Evolutionary conservation across 2,329 filamentous ascomycete genomes (phyloP).

Genomic region (Sphaceloma murrayae): DNA sequence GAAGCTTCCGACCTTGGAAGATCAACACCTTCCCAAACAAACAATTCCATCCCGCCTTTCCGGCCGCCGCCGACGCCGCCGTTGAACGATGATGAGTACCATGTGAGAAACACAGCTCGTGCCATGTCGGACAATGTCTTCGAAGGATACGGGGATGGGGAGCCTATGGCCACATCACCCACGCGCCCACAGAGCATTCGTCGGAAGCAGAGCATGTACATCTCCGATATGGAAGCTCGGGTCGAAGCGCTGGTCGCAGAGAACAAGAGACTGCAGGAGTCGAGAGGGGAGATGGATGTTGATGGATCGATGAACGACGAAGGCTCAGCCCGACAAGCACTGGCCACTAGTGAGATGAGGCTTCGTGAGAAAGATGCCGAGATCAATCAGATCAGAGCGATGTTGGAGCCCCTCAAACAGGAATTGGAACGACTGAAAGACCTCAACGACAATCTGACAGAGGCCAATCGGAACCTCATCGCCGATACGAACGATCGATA

Average conservation of each 20-base stretch:
- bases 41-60: constrained; percentile 32
- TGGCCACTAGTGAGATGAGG: constrained; percentile 57
- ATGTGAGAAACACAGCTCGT: constrained; percentile 51
- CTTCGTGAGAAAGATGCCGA: constrained; percentile 77
- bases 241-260: constrained; percentile 79
- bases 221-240: constrained; percentile 73
- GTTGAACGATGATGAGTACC: constrained; percentile 61
- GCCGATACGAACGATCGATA: constrained; percentile 66
- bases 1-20: constrained; percentile 35
- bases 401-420: constrained; percentile 68
- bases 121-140: constrained; percentile 85
- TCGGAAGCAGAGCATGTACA: constrained; percentile 94
- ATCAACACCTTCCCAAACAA: constrained; percentile 29
- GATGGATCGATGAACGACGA: constrained; percentile 41
- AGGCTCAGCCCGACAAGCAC: constrained; percentile 39
- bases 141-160: constrained; percentile 88
- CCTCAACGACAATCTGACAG: constrained; percentile 69
- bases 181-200: constrained; percentile 92
- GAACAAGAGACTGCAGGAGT: constrained; percentile 68
- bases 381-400: constrained; percentile 70
- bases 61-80: constrained; percentile 38
- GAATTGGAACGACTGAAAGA: constrained; percentile 74
- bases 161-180: constrained; percentile 73
- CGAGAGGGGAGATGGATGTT: constrained; percentile 28
- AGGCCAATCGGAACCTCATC: constrained; percentile 67